A percentile compares a stretch with the other conserved stretches of the same genome.
Evolutionary conservation across 345 rosid species (phyloP).

Genomic region (Salix exigua): DNA sequence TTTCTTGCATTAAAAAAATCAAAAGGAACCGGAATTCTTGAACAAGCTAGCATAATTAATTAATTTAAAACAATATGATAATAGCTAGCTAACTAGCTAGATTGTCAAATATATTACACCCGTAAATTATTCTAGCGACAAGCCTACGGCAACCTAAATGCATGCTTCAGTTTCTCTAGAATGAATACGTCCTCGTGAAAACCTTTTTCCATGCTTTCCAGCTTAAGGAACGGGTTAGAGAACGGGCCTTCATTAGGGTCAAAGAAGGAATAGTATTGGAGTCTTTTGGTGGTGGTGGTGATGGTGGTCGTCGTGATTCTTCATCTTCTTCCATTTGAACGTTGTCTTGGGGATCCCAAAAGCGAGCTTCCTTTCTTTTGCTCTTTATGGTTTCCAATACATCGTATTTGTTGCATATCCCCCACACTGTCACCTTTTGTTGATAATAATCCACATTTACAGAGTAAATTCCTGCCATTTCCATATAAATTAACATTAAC

Average conservation of each 20-base stretch:
- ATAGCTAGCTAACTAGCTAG: background rate
- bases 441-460: slow-evolving; percentile 59
- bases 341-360: slow-evolving; percentile 62
- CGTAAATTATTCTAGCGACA: background rate
- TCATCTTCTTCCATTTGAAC: slow-evolving; percentile 16
- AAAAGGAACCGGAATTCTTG: background rate
- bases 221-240: slow-evolving; percentile 57
- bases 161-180: slow-evolving; percentile 10
- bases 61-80: background rate
- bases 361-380: slow-evolving; percentile 77
- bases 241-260: slow-evolving; percentile 42
- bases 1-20: background rate
- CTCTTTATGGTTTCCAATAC: slow-evolving; percentile 52
- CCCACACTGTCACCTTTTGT: slow-evolving; percentile 89
- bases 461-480: slow-evolving; percentile 63
- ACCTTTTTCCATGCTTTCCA: slow-evolving; percentile 59
- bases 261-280: slow-evolving; percentile 23
- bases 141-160: background rate
- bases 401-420: slow-evolving; percentile 74
- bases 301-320: slow-evolving; percentile 8
- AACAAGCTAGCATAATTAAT: background rate
- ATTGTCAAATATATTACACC: background rate
- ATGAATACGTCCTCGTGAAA: slow-evolving; percentile 60
- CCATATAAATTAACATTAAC: background rate
- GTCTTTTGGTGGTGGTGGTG: slow-evolving; percentile 14